These are phyloP conservation scores for Zizania latifolia DNA, from an alignment of 176 grass and related monocot genomes.

Conservation along the genomic window DNA sequence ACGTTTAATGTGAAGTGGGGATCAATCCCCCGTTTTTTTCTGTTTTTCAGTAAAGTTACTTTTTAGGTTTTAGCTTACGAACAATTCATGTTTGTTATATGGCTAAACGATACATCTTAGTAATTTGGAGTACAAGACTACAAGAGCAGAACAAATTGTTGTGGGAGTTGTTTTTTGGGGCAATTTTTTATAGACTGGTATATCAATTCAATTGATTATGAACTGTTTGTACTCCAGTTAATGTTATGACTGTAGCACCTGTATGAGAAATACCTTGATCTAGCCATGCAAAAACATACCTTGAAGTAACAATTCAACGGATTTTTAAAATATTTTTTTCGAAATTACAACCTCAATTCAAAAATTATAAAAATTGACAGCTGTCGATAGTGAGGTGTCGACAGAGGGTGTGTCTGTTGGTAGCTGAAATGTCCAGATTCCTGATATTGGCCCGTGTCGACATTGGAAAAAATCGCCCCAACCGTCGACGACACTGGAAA, in stretches of 20 bases:
- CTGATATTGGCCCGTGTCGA: no score
- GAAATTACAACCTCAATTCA: no score
- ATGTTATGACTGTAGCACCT: not conserved
- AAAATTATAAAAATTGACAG: no score
- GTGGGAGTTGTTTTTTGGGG: not conserved
- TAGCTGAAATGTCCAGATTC: no score
- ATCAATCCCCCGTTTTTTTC: slow-evolving; percentile 7
- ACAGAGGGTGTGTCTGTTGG: no score
- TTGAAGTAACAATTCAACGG: slow-evolving; percentile 9
- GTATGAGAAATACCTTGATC: not conserved
- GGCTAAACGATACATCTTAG: slow-evolving; percentile 31
- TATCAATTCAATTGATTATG: slow-evolving; percentile 42
- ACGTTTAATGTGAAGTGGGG: slow-evolving; percentile 41
- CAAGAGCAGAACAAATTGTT: slow-evolving; percentile 26
- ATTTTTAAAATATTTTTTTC: no score
- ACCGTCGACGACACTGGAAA: no score
- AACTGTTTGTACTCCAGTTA: not conserved
- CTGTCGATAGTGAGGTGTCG: no score
- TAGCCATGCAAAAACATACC: no score
- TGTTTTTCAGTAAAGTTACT: slow-evolving; percentile 22
- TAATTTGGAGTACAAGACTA: not conserved
- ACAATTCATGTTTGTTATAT: slow-evolving; percentile 27
- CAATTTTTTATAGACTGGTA: not conserved
- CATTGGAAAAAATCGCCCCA: no score
- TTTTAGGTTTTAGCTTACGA: slow-evolving; percentile 29